Percentiles rank a stretch among this genome's conserved stretches.
Conservation (phyloP, 306 rosid genomes). For the Cucurbita pepo region DNA sequence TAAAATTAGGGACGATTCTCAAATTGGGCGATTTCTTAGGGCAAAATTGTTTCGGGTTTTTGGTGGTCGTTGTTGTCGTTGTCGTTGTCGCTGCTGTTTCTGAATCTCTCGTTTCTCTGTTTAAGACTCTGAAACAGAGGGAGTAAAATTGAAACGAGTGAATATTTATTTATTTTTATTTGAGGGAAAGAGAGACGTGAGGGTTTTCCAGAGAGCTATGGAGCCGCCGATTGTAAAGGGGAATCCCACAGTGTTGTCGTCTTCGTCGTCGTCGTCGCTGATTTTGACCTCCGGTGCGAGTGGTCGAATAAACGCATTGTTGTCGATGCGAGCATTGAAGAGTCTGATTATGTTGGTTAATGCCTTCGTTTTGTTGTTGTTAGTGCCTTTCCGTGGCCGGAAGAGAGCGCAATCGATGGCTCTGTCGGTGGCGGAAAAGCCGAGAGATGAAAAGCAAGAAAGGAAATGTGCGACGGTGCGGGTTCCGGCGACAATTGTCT, state of each 20-base stretch:
- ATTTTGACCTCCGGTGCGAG: conserved; percentile 62
- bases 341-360: conserved; percentile 35
- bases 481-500: conserved; percentile 35
- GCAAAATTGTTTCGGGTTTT: neutral
- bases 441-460: conserved; percentile 21
- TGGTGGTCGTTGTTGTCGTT: neutral
- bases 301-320: conserved; percentile 40
- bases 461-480: conserved; percentile 31
- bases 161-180: neutral
- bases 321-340: conserved; percentile 38
- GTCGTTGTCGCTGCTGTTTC: neutral
- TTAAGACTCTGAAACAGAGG: neutral
- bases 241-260: neutral
- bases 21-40: neutral
- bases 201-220: neutral
- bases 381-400: conserved; percentile 55
- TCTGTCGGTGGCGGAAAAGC: conserved; percentile 10
- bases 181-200: neutral
- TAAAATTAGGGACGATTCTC: neutral
- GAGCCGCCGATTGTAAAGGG: conserved; percentile 16
- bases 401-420: conserved; percentile 10
- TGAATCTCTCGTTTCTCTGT: neutral
- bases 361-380: conserved; percentile 33
- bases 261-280: conserved; percentile 15
- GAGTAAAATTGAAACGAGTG: neutral